Conservation (phyloP, 2,329 filamentous ascomycete genomes). For the Fusarium caatingaense region DNA sequence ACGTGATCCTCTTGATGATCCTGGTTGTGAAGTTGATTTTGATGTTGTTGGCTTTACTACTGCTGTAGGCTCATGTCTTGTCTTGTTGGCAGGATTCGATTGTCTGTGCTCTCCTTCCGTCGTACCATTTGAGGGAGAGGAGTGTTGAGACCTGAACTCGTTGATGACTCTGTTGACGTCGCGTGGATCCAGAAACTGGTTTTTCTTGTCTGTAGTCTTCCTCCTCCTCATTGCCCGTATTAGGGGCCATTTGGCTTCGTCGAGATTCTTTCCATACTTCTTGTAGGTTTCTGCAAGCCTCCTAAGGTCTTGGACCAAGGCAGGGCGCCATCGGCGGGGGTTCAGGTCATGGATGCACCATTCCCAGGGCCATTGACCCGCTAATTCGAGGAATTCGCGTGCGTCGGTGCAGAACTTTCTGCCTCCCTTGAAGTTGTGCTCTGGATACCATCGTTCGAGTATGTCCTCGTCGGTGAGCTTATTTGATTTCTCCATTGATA, state of each 20-base stretch:
- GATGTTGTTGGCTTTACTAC: neutral
- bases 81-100: neutral
- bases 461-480: neutral
- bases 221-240: neutral
- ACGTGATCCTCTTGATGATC: neutral
- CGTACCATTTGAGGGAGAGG: neutral
- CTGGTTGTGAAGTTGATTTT: neutral
- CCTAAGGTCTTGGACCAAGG: neutral
- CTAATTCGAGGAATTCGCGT: neutral
- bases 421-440: neutral
- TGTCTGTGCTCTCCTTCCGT: neutral
- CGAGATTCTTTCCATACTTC: neutral
- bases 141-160: neutral
- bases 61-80: neutral
- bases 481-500: neutral
- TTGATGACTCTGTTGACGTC: neutral
- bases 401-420: neutral
- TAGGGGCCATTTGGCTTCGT: neutral
- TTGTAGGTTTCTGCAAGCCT: neutral
- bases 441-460: neutral
- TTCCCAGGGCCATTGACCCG: neutral
- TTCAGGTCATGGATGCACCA: neutral
- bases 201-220: neutral
- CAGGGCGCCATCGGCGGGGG: neutral
- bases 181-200: neutral